Evolutionary conservation across 2,329 filamentous ascomycete species (phyloP), one percentile per base, ranked within the genome.

Genomic region (Aspergillus brasiliensis): DNA sequence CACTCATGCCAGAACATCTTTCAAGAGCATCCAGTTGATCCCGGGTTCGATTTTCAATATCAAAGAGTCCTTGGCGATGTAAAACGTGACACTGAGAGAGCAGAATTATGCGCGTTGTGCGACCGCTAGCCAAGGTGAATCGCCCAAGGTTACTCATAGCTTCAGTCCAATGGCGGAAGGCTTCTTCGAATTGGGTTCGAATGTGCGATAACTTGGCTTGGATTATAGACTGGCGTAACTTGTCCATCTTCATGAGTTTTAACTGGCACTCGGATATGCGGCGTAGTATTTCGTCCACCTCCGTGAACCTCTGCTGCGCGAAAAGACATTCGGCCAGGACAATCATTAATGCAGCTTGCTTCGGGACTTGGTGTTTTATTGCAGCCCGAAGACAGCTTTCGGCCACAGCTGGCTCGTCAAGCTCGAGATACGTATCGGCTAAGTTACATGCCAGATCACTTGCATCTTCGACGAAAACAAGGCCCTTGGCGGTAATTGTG

Each of bases 71-170:
- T 48, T 48, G 10, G 44, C 44, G 19, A 34, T 34, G 44, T 48
- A 48, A 48, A 48, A 48, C 10, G 25, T 48, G 5, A 48, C 44
- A 48, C 44, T 48, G 19, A 23, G 44, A 48, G 44, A 48, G 44
- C 19, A 48, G 44, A 48, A 48, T 48, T 3, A 48, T 48, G 44
- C 44, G 19, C 25, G 44, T 48, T 48, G 44, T 48, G 44, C 44
- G 44, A 48, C 44, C 44, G 25, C 44, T 25, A 25, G 44, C n/a
- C 25, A 48, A 25, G 44, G 44, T 48, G 44, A 48, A 59, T 62
- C 58, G 62, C 55, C 62, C 60, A 64, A 57, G 52, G 10, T 64
- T 52, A 57, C 47, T 62, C 47, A 54, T 51, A 34, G 31, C 31
- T 34, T 34, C 31, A 34, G 31, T 34, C 31, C 31, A 34, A 34